Evolutionary conservation across 2,329 filamentous ascomycete genomes (phyloP), one percentile per base, ranked within the genome.

Genomic region (Amauroascus niger): DNA sequence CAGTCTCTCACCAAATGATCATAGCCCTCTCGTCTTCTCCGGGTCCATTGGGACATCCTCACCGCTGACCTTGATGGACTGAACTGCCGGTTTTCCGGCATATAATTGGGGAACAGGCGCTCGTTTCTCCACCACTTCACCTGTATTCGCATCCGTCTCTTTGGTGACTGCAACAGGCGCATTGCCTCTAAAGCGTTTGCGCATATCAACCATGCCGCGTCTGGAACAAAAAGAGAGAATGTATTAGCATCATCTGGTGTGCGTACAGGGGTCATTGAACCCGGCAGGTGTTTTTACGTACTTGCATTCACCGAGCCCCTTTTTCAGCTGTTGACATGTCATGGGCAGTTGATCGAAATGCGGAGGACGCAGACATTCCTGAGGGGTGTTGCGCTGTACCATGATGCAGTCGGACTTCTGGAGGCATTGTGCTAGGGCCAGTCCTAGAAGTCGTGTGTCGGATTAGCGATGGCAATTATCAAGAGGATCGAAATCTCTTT

Each of bases 391-490:
- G 55, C 90, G 88, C 57, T 96, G 79, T 55, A 95, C 79, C 83
- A 97, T 89, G 64, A 98, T 87, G 72, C 93, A 98, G 71, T 97
- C 91, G 64, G 88, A 95, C 71, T 95, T 83, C 70, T 96, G 90
- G 60, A 98, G 88, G 74, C 93, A 98, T 76, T 88, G 79, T 58
- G 93, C 93, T 65, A 98, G 82, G 18, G 93, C 93, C 58, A 86
- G 84, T 72, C 91, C 91, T 97, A 69, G 58, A 49, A 9, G 26
- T 30, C 9, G 9, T 48, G 30, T 41, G 37, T 44, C 18, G 11
- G 24, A n/a, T 40, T 39, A 41, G 22, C 22, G 35, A 9, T 30
- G 26, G 26, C 5, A 30, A 30, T 30, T 30, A 5, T 30, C 9
- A 30, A 30, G 26, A 9, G 9, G 4, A 30, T 4, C n/a, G 26